Evolutionary conservation across 2,329 filamentous ascomycete genomes (phyloP).

Genomic region (Botryotinia narcissicola): DNA sequence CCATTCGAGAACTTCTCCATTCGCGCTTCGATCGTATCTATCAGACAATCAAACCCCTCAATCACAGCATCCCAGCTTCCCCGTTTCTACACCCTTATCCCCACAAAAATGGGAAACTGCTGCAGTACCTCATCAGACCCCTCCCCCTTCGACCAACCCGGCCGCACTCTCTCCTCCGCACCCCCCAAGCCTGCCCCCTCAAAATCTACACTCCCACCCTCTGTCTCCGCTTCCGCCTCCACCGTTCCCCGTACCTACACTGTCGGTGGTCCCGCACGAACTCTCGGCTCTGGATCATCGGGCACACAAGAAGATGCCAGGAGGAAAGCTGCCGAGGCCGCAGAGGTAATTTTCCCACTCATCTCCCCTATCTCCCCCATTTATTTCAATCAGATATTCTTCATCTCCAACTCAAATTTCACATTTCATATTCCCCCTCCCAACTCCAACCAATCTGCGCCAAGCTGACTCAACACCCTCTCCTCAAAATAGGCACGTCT

Average conservation of each 20-base stretch:
- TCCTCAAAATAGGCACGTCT: not conserved
- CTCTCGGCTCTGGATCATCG: constrained; percentile 58
- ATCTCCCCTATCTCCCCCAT: too few relatives aligned
- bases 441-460: not conserved
- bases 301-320: constrained; percentile 49
- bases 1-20: not conserved
- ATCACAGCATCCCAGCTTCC: not conserved
- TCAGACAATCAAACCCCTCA: not conserved
- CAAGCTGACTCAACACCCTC: not conserved
- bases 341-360: constrained; percentile 43
- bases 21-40: not conserved
- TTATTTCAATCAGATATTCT: too few relatives aligned
- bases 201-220: constrained; percentile 41
- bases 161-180: constrained; percentile 64
- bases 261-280: constrained; percentile 58
- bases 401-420: too few relatives aligned
- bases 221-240: constrained; percentile 34
- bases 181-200: constrained; percentile 41
- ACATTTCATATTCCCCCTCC: too few relatives aligned
- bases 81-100: not conserved
- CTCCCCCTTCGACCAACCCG: constrained; percentile 69
- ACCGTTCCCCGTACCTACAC: constrained; percentile 49
- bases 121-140: constrained; percentile 69
- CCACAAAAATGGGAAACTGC: constrained; percentile 71
- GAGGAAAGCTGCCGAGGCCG: constrained; percentile 73